phyloP scores from a whole-genome alignment of 345 rosid genomes.

The Moricandia arvensis region DNA sequence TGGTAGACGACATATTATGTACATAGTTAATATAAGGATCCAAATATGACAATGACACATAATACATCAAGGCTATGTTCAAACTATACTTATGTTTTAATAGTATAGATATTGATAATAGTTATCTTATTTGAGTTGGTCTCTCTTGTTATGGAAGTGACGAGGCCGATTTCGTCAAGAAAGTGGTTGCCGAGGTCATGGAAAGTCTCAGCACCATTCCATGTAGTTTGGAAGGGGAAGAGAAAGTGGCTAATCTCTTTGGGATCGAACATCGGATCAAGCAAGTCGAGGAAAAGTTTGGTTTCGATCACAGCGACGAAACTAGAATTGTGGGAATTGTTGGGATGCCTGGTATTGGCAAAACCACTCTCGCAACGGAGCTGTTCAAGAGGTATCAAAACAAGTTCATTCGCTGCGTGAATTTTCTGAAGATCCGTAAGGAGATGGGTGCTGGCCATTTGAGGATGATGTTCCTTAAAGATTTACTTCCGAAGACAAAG shows the following conservation, averaged over 20 bases:
- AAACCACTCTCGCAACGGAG: conserved; percentile 15
- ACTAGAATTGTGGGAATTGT: conserved; percentile 19
- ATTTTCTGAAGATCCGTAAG: not conserved
- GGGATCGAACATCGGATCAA: conserved; percentile 10
- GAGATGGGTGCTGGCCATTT: not conserved
- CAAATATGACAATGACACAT: no score
- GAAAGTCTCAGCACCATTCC: not conserved
- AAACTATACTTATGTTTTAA: no score
- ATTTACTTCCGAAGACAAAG: not conserved
- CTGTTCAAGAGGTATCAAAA: not conserved
- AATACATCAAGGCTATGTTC: no score
- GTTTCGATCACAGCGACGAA: not conserved
- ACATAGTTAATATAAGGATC: no score
- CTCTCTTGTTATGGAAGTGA: not conserved
- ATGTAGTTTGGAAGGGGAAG: conserved; percentile 6
- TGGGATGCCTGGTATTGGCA: conserved; percentile 30
- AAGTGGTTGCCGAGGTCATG: not conserved
- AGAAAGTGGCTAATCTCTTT: not conserved
- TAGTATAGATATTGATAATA: no score
- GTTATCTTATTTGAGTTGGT: not conserved
- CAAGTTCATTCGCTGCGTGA: not conserved
- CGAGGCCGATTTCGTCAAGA: not conserved
- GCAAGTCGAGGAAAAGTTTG: conserved; percentile 9
- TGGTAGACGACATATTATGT: no score
- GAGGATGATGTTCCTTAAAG: conserved; percentile 5